Evolutionary conservation across 495 filamentous ascomycete species (phyloP), one percentile per base, ranked within the genome.

Genomic region (Tuber aestivum): DNA sequence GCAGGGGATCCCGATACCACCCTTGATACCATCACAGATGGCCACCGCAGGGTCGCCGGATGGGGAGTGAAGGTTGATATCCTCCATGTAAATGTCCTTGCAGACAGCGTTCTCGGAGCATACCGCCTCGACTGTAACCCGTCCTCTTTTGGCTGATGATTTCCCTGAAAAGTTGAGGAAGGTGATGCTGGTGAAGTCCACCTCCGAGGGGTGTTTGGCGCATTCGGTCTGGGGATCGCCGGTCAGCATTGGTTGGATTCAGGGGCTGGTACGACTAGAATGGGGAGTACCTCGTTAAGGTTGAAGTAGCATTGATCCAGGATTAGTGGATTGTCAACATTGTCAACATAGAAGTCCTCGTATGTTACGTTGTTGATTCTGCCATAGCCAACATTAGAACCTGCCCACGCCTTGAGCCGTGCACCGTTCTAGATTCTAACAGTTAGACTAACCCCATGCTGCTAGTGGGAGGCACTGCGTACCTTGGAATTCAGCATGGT

Each of bases 291-390:
- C 23, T 77, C n/a, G 73, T 87, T 85, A 42, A 89, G 84, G 77
- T 89, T 85, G 79, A 89, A 90, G 82, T 89, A 90, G 79, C 88
- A 89, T 35, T 84, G 87, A 72, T 89, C 88, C 23, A 90, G 73
- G n/a, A 88, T 86, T 20, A 88, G 83, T 0, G 88, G 85, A 69
- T 85, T 82, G 72, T 89, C 88, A 41, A 87, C 88, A 76, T 89
- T 88, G 70, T 85, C 87, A 35, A 88, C 83, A 75, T 84, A 86
- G 75, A 90, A 86, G 81, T 89, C 85, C 74, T 86, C 86, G 81
- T 88, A 90, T 2, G 88, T 89, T 78, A 89, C 85, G 76, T 90
- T 89, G 77, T 87, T 86, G 77, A 89, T 87, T 44, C 86, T 87
- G 21, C 88, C 88, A 72, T 89, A 89, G 1, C 88, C 88, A 6